phyloP scores from a whole-genome alignment of 306 rosid species.

The Begonia fuchsioides region DNA sequence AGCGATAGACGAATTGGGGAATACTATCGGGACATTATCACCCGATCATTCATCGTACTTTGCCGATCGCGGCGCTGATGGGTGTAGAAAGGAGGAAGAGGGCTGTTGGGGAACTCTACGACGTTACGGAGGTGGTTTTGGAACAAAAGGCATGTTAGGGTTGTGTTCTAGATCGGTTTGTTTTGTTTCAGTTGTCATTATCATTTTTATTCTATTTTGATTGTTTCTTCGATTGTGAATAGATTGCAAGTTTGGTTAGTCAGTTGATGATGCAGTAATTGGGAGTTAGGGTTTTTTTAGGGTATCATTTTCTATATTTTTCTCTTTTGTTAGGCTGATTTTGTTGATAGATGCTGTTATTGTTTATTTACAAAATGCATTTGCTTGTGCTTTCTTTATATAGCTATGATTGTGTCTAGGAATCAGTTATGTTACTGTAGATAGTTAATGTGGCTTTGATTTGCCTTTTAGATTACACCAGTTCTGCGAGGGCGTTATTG shows the following conservation, averaged over 20 bases:
- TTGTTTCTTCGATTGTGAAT: no score
- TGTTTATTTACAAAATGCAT: no score
- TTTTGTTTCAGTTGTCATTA: constrained; percentile 23
- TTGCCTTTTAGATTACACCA: constrained; percentile 33
- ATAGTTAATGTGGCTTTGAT: constrained; percentile 24
- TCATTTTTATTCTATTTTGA: background rate
- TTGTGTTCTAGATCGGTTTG: constrained; percentile 1
- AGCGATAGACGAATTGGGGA: no score
- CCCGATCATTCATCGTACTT: constrained; percentile 13
- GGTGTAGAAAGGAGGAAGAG: constrained; percentile 19
- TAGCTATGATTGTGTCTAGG: background rate
- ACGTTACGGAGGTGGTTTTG: constrained; percentile 21
- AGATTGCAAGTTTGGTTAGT: background rate
- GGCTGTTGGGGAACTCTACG: constrained; percentile 22
- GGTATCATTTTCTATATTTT: constrained; percentile 9
- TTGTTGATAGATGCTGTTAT: no score
- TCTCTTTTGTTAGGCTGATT: no score
- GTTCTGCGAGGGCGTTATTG: constrained; percentile 33
- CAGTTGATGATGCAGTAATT: constrained; percentile 12
- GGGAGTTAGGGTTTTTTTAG: constrained; percentile 10
- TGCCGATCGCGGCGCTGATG: constrained; percentile 17
- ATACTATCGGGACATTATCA: background rate
- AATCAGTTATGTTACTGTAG: no score
- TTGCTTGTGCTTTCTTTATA: no score
- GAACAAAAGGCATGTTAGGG: constrained; percentile 35